Evolutionary conservation across 2,329 filamentous ascomycete genomes (phyloP).

Genomic region (Sporothrix phasma): DNA sequence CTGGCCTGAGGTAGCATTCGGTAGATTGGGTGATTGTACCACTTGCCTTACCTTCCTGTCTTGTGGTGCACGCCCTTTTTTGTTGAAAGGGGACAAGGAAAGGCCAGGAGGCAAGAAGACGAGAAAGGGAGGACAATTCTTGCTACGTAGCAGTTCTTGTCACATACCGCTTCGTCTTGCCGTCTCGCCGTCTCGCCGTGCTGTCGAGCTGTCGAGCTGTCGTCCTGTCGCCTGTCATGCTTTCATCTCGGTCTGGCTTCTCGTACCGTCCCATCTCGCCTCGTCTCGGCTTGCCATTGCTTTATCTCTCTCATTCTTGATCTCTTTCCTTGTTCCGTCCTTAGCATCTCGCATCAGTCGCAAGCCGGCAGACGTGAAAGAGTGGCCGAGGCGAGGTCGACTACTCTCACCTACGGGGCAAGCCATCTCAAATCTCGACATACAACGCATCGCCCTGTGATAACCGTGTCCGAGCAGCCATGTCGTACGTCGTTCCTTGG

Average conservation of each 20-base stretch:
- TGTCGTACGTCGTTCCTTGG: not conserved
- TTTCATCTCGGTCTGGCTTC: too few relatives aligned
- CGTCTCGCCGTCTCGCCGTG: not conserved
- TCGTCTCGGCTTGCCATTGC: not conserved
- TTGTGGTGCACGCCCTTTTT: not conserved
- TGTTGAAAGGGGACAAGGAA: not conserved
- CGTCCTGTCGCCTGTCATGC: not conserved
- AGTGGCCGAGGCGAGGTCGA: too few relatives aligned
- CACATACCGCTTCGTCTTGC: not conserved
- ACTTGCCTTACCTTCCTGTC: not conserved
- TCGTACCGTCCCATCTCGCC: not conserved
- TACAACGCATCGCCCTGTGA: too few relatives aligned
- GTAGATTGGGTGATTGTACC: slow-evolving; percentile 7
- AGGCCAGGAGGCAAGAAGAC: not conserved
- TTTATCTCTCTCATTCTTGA: not conserved
- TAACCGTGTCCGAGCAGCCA: not conserved
- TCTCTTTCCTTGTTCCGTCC: too few relatives aligned
- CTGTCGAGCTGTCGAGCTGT: not conserved
- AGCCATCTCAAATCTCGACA: too few relatives aligned
- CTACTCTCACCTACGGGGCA: too few relatives aligned
- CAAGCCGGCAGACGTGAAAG: too few relatives aligned
- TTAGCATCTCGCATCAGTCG: too few relatives aligned
- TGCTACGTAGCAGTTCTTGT: too few relatives aligned
- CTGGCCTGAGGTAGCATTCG: slow-evolving; percentile 4
- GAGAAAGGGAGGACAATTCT: not conserved